Evolutionary conservation across 176 grass and related monocot species (phyloP).

Genomic region (Oryza glumipatula): DNA sequence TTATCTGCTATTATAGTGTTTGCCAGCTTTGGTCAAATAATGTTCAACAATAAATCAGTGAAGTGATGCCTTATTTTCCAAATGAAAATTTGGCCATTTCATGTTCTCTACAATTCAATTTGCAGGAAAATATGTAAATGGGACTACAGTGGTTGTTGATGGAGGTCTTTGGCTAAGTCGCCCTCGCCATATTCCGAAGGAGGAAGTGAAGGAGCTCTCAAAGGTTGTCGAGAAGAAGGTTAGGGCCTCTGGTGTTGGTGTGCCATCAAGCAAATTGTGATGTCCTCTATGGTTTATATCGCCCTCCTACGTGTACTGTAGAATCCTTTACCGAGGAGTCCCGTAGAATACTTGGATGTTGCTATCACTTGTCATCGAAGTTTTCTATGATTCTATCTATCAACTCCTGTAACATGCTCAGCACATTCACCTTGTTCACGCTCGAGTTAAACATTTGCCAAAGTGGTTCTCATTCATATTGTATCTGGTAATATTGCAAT

Average conservation of each 20-base stretch:
- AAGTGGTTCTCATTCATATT: neutral
- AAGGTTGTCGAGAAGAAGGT: constrained; percentile 65
- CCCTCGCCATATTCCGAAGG: constrained; percentile 60
- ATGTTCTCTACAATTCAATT: constrained; percentile 24
- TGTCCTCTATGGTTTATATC: constrained; percentile 22
- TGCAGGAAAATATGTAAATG: constrained; percentile 95
- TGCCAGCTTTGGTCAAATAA: neutral
- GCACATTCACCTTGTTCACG: neutral
- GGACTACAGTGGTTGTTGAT: constrained; percentile 81
- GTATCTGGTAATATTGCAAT: neutral
- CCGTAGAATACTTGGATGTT: constrained; percentile 10
- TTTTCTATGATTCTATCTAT: neutral
- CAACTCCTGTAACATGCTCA: constrained; percentile 26
- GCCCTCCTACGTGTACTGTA: neutral
- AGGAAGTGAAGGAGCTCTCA: constrained; percentile 83
- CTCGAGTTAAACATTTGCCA: neutral
- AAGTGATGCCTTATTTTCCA: neutral
- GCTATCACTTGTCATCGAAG: neutral
- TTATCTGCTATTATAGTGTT: neutral
- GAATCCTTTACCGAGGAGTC: neutral
- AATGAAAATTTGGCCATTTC: constrained; percentile 6
- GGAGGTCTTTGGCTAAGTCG: constrained; percentile 90
- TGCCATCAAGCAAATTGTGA: constrained; percentile 83
- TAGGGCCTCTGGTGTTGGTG: constrained; percentile 54
- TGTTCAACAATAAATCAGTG: neutral